Conservation (phyloP, 2,329 filamentous ascomycete genomes). For the Diplodia intermedia region DNA sequence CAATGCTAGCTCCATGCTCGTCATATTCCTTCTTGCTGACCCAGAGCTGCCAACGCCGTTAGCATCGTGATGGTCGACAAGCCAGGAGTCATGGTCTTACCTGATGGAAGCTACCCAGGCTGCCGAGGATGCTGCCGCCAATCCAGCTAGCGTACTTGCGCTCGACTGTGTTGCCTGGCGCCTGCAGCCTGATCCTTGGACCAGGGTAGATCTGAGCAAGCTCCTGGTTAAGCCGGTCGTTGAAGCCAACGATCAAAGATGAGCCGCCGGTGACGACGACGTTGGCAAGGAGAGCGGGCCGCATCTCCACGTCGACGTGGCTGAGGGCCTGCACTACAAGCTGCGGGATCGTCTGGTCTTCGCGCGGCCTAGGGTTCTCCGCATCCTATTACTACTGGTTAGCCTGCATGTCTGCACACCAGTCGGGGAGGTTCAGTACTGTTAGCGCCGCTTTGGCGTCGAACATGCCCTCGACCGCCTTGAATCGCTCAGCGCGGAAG, state of each 20-base stretch:
- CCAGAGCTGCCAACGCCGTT: slow-evolving; percentile 71
- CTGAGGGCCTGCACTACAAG: slow-evolving; percentile 79
- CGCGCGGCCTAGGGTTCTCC: slow-evolving; percentile 63
- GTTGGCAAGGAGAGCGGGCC: slow-evolving; percentile 82
- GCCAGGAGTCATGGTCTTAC: slow-evolving; percentile 33
- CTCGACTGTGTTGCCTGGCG: slow-evolving; percentile 85
- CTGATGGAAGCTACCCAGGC: slow-evolving; percentile 96
- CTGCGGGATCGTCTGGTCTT: slow-evolving; percentile 81
- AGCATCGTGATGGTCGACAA: background rate
- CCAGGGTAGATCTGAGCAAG: slow-evolving; percentile 82
- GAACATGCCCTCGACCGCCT: slow-evolving; percentile 87
- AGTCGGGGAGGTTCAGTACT: background rate
- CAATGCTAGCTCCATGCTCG: slow-evolving; percentile 87
- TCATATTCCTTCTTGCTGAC: slow-evolving; percentile 97
- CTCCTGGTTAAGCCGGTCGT: slow-evolving; percentile 86
- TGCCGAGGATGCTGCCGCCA: slow-evolving; percentile 92
- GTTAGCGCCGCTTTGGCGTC: slow-evolving; percentile 78
- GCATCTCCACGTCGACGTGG: slow-evolving; percentile 86
- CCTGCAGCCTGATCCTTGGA: slow-evolving; percentile 85
- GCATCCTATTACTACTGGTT: slow-evolving; percentile 44
- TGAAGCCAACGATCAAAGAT: slow-evolving; percentile 88
- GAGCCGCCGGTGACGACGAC: slow-evolving; percentile 92
- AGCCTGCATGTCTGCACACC: background rate
- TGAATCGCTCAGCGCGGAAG: slow-evolving; percentile 87
- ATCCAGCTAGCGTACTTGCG: slow-evolving; percentile 94